phyloP scores from a whole-genome alignment of 2,329 filamentous ascomycete species.

The Chaetomiaceae sp. region DNA sequence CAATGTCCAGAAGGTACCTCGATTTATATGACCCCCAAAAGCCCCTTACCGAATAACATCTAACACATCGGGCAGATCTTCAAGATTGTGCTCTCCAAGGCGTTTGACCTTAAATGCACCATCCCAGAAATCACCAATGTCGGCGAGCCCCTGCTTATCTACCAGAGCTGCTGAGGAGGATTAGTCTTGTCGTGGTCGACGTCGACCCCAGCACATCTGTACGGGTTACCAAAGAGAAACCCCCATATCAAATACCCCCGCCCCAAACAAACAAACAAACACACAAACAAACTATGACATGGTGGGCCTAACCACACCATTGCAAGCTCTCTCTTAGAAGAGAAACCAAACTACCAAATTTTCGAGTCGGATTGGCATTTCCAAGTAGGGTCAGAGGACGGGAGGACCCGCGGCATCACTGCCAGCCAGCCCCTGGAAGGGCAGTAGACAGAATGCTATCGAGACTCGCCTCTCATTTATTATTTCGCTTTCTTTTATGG shows the following conservation, averaged over 20 bases:
- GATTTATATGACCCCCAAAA: too few species aligned
- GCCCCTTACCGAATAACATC: neutral
- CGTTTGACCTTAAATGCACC: slow-evolving; percentile 97
- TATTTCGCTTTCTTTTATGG: neutral
- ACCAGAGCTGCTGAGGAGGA: slow-evolving; percentile 63
- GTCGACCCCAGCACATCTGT: neutral
- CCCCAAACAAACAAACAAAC: too few species aligned
- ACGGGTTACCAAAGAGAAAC: neutral
- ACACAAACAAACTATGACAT: too few species aligned
- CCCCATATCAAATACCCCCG: too few species aligned
- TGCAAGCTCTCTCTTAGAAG: too few species aligned
- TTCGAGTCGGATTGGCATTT: neutral
- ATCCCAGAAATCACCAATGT: slow-evolving; percentile 99
- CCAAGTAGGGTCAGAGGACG: neutral
- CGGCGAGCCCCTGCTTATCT: slow-evolving; percentile 89
- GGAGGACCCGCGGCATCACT: neutral
- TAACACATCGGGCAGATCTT: slow-evolving; percentile 67
- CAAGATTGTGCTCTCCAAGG: slow-evolving; percentile 98
- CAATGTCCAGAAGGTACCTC: slow-evolving; percentile 87
- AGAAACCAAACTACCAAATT: neutral
- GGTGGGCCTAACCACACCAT: too few species aligned
- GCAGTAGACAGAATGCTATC: slow-evolving; percentile 3
- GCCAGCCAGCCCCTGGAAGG: neutral
- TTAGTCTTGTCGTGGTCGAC: too few species aligned
- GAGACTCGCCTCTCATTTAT: slow-evolving; percentile 16